These are phyloP conservation scores for Lentinula guzmanii DNA, from an alignment of 768 basidiomycete genomes.

Conservation along the genomic window DNA sequence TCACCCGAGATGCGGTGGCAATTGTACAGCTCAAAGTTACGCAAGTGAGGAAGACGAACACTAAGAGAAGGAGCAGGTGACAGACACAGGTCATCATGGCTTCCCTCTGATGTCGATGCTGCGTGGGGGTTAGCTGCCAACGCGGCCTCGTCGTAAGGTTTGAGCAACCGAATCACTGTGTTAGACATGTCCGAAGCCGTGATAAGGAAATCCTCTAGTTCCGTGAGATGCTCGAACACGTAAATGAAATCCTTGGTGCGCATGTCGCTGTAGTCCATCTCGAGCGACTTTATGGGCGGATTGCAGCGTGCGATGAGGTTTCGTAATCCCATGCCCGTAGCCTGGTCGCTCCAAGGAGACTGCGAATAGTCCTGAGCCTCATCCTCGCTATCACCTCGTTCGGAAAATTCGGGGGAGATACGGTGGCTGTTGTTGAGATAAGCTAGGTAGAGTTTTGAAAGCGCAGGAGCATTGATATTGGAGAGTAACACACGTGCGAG, in stretches of 20 bases:
- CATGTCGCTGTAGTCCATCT: slow-evolving; percentile 82
- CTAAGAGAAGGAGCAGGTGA: not conserved
- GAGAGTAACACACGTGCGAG: slow-evolving; percentile 62
- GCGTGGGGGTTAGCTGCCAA: slow-evolving; percentile 5
- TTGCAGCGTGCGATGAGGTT: slow-evolving; percentile 51
- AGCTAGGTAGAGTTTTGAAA: slow-evolving; percentile 55
- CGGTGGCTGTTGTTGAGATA: slow-evolving; percentile 61
- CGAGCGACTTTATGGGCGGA: slow-evolving; percentile 59
- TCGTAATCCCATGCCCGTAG: slow-evolving; percentile 77
- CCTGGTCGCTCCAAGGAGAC: slow-evolving; percentile 70
- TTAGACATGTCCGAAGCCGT: slow-evolving; percentile 81
- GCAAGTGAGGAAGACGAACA: slow-evolving; percentile 51
- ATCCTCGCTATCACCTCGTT: slow-evolving; percentile 70
- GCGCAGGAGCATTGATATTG: slow-evolving; percentile 52
- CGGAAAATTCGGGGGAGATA: slow-evolving; percentile 28
- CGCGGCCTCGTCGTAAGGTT: slow-evolving; percentile 26
- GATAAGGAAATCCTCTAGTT: slow-evolving; percentile 62
- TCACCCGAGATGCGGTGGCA: slow-evolving; percentile 61
- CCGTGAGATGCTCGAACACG: slow-evolving; percentile 50
- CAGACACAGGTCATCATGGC: slow-evolving; percentile 13
- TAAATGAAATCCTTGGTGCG: slow-evolving; percentile 76
- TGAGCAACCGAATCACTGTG: slow-evolving; percentile 56
- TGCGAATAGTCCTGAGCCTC: slow-evolving; percentile 71
- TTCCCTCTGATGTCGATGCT: slow-evolving; percentile 8
- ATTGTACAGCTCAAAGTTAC: slow-evolving; percentile 46